phyloP scores from a whole-genome alignment of 2,329 filamentous ascomycete genomes.

The Ustilaginoidea virens region DNA sequence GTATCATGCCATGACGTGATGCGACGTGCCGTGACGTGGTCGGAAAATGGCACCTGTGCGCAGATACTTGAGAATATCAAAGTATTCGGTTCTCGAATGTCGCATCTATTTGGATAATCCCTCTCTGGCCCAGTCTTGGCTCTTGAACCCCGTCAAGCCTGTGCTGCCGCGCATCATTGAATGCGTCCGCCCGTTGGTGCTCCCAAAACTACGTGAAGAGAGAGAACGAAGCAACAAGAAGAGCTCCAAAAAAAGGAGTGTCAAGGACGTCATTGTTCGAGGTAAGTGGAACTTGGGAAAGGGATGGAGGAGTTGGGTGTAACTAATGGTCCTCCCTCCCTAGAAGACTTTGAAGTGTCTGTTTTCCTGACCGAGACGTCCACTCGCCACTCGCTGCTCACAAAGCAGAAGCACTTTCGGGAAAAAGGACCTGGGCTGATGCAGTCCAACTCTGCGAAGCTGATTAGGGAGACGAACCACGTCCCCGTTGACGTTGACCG shows the following conservation, averaged over 20 bases:
- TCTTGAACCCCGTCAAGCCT: conserved; percentile 61
- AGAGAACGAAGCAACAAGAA: conserved; percentile 45
- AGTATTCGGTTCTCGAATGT: conserved; percentile 89
- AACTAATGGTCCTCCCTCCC: no score
- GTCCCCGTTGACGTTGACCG: conserved; percentile 32
- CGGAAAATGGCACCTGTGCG: conserved; percentile 76
- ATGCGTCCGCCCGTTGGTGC: conserved; percentile 67
- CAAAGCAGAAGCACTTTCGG: conserved; percentile 67
- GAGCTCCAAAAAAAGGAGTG: conserved; percentile 57
- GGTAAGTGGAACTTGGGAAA: no score
- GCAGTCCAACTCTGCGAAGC: conserved; percentile 45
- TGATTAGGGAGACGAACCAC: conserved; percentile 40
- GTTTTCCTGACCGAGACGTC: conserved; percentile 82
- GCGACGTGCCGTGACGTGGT: no score
- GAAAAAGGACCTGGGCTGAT: conserved; percentile 37
- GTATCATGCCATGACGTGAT: no score
- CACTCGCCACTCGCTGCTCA: conserved; percentile 72
- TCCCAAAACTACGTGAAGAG: conserved; percentile 86
- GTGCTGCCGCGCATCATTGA: conserved; percentile 72
- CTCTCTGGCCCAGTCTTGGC: conserved; percentile 65
- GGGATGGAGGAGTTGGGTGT: no score
- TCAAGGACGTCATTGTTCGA: conserved; percentile 76
- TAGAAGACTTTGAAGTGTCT: conserved; percentile 90
- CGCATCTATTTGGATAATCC: conserved; percentile 94
- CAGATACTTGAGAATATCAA: conserved; percentile 80